phyloP scores from a whole-genome alignment of 345 rosid genomes.

The Murraya koenigii region DNA sequence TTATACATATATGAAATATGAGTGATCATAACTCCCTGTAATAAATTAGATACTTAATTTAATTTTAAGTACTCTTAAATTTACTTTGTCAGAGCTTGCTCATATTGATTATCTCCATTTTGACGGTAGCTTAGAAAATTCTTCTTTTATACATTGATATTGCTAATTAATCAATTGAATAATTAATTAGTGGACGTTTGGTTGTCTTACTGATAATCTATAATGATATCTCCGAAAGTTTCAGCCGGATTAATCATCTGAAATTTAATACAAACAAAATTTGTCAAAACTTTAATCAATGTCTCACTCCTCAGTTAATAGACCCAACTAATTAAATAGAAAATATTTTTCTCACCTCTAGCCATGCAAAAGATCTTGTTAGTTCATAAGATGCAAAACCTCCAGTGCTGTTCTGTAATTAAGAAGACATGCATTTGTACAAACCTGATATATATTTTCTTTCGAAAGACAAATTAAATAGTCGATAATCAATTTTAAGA shows the following conservation, averaged over 20 bases:
- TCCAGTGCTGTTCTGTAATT: slow-evolving; percentile 51
- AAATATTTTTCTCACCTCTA: slow-evolving; percentile 43
- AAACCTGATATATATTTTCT: too few relatives aligned
- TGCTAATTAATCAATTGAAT: too few relatives aligned
- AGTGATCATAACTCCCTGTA: not conserved
- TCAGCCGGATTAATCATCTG: slow-evolving; percentile 74
- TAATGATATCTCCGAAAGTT: slow-evolving; percentile 60
- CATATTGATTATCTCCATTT: too few relatives aligned
- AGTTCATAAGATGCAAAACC: slow-evolving; percentile 81
- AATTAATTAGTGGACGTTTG: not conserved
- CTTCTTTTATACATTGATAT: too few relatives aligned
- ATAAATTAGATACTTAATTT: too few relatives aligned
- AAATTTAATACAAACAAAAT: not conserved
- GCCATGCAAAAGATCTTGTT: slow-evolving; percentile 63
- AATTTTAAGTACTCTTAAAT: too few relatives aligned
- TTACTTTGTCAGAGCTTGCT: too few relatives aligned
- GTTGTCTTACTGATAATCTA: slow-evolving; percentile 63
- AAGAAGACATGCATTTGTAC: not conserved
- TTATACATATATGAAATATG: not conserved
- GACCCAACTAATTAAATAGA: not conserved
- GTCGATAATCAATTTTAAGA: too few relatives aligned
- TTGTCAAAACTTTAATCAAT: not conserved
- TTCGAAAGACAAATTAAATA: too few relatives aligned
- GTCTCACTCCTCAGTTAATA: not conserved
- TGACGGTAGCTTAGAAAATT: too few relatives aligned